Evolutionary conservation across 805 yeast species (phyloP), one percentile per base, ranked within the genome.

Genomic region (Zygoascus flipseniorum): DNA sequence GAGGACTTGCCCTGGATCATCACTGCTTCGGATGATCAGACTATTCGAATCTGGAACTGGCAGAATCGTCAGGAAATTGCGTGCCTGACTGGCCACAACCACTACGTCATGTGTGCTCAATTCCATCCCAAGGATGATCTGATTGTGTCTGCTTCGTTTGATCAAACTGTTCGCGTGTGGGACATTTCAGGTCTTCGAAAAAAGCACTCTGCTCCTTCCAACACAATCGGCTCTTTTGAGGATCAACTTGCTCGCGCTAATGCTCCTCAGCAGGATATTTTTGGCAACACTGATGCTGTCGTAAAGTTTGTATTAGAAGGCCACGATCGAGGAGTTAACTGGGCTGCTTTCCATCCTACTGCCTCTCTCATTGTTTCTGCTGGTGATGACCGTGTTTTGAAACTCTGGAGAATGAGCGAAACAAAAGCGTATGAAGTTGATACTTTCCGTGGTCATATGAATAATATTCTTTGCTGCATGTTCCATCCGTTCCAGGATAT

Each of bases 21-120:
- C 56, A 85, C 97, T 26, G 83, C 93, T 56, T 88, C 97, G 46
- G 99, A 93, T 71, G 99, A 93, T 75, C 99, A 93, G 73, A 93
- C 99, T 32, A 89, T 95, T 60, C 80, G 99, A 69, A 92, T 93
- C 60, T 93, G 99, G 99, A 95, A 93, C 73, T 93, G 99, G 99
- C 99, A 95, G 75, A 90, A 90, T 69, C 83, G 99, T 62, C 92
- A 89, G 69, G 98, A 93, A 65, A 86, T 93, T 65, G 98, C 98
- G 9, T 89, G 97, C 65, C 74, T 93, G 61, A 92, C 99, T 8
- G 99, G 99, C 57, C 99, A 93, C 71, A 90, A 89, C 72, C 99
- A 93, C 73, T 93, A 95, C 71, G 97, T 93, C 53, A 88, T 93
- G 93, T 86, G 95, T 63, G 98, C 99, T 1, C 95, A 88, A 70